Conservation (phyloP, 306 rosid species). For the barrel medic (Medicago truncatula) region DNA sequence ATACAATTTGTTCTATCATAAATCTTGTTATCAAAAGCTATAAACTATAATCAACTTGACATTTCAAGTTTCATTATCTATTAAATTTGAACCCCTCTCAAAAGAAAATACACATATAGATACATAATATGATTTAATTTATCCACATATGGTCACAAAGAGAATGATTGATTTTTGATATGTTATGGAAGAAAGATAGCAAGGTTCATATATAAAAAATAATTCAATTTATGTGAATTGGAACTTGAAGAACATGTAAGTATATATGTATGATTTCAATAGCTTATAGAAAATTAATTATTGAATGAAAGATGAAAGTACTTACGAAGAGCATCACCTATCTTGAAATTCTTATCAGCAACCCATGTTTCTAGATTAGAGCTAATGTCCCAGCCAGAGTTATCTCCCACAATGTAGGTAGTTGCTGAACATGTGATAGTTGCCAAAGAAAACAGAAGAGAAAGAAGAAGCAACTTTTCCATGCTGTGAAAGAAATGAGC, state of each 20-base stretch:
- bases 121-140: no score
- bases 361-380: constrained; percentile 74
- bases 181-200: background rate
- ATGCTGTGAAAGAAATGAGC: constrained; percentile 34
- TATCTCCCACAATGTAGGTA: constrained; percentile 75
- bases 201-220: background rate
- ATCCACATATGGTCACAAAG: no score
- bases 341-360: constrained; percentile 58
- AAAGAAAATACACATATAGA: no score
- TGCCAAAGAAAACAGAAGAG: constrained; percentile 47
- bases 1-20: background rate
- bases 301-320: background rate
- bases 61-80: background rate
- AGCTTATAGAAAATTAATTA: background rate
- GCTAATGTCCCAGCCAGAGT: constrained; percentile 95
- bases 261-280: background rate
- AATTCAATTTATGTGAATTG: background rate
- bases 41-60: background rate
- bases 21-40: background rate
- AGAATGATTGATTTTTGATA: background rate
- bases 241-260: background rate
- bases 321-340: constrained; percentile 77
- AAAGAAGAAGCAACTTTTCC: constrained; percentile 53
- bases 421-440: constrained; percentile 60
- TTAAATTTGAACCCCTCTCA: background rate